Conservation (phyloP, 495 filamentous ascomycete genomes). For the Podospora sp. region DNA sequence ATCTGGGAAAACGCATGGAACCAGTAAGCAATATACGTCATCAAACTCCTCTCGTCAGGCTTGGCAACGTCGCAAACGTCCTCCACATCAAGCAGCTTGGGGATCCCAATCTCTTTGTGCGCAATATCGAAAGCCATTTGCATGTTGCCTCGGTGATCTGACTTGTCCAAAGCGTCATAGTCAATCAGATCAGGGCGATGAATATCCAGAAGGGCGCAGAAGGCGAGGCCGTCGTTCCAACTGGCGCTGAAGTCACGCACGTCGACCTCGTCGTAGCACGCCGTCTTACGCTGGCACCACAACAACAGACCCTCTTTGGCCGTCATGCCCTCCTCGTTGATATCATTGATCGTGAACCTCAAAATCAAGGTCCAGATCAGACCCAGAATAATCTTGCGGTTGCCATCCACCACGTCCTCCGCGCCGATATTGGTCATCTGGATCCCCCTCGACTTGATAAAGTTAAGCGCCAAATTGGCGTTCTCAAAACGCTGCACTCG, state of each 20-base stretch:
- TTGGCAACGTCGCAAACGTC: conserved; percentile 96
- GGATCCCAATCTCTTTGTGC: conserved; percentile 94
- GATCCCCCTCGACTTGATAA: conserved; percentile 85
- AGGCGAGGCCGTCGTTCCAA: conserved; percentile 97
- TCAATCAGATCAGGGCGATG: conserved; percentile 97
- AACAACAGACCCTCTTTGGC: conserved; percentile 93
- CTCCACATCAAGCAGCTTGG: conserved; percentile 92
- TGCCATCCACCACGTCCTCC: conserved; percentile 97
- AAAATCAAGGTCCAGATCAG: conserved; percentile 98
- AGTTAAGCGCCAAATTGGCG: conserved; percentile 92
- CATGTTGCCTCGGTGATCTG: conserved; percentile 95
- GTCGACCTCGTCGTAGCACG: conserved; percentile 95
- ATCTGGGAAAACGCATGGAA: conserved; percentile 99
- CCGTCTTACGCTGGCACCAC: conserved; percentile 98
- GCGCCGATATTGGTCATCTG: conserved; percentile 98
- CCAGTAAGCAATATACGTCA: conserved; percentile 99
- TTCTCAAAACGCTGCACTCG: conserved; percentile 98
- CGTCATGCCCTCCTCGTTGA: conserved; percentile 96
- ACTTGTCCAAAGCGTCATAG: conserved; percentile 91
- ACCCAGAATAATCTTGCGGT: conserved; percentile 94
- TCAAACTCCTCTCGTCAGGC: conserved; percentile 92
- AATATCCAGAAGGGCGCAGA: conserved; percentile 95
- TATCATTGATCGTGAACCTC: conserved; percentile 96
- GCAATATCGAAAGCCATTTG: conserved; percentile 96
- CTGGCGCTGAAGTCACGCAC: conserved; percentile 91